Base-by-base conservation (phyloP, 192 early-diverging fungal genomes). In the Backusella tuberculispora region DNA sequence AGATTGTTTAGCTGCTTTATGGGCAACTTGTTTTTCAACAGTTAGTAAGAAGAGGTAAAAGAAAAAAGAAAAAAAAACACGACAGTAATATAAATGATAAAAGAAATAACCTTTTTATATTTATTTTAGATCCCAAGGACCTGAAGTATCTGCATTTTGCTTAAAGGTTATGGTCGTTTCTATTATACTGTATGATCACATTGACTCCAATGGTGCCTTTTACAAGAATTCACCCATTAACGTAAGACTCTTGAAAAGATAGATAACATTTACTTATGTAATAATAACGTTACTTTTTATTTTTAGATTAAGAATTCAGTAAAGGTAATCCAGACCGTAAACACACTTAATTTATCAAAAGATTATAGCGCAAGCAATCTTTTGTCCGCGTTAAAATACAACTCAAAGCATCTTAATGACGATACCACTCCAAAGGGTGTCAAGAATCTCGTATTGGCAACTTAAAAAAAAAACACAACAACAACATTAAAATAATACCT, bases 101-200 rank as follows among this genome's bases (percentile, higher is more conserved):
- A n/a, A 41, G 9, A 60, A 26, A 34, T 48, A 29, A 37, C 3
- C 6, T 15, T 64, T 45, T 53, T 60, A 74, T 34, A 34, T 34
- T 34, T 34, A 34, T 34, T 72, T 76, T 81, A 87, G 87, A 81
- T 72, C 76, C 75, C 90, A 84, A 74, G 72, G 78, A 77, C 75
- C 87, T 60, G 88, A 92, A 80, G 83, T 86, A 73, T 85, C 85
- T 71, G 87, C 91, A 66, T 95, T 95, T 80, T 95, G 89, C 72
- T 81, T 98, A 74, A 86, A 94, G 44, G 93, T 96, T 48, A 92
- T 97, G 89, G 93, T 94, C 41, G 90, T 92, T 13, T 91, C 92
- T 38, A 93, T 96, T 75, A 89, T 99, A 34, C 80, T 98, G 50
- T 97, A 97, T 73, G 97, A 99, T 82, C 95, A 97, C 78, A 90